Percentiles rank a stretch among this genome's conserved stretches.
Evolutionary conservation across 495 filamentous ascomycete genomes (phyloP).

Genomic region (Cudoniella acicularis): DNA sequence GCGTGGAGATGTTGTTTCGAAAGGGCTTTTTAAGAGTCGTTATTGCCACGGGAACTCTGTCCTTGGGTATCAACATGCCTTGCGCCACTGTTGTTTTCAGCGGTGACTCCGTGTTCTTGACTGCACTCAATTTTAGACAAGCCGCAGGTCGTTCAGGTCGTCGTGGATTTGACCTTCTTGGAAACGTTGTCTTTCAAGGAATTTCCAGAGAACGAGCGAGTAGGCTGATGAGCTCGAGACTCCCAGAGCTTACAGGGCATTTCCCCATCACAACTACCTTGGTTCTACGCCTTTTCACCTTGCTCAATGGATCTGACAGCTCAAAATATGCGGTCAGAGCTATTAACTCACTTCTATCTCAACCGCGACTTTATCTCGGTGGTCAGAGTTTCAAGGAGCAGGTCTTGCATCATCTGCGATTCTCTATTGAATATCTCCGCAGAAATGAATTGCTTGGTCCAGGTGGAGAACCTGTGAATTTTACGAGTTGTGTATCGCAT

Average conservation of each 20-base stretch:
- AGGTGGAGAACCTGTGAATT: slow-evolving; percentile 61
- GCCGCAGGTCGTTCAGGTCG: slow-evolving; percentile 73
- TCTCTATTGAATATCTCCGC: slow-evolving; percentile 76
- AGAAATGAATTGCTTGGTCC: slow-evolving; percentile 59
- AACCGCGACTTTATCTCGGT: slow-evolving; percentile 65
- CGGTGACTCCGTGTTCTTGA: slow-evolving; percentile 67
- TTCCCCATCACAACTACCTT: slow-evolving; percentile 74
- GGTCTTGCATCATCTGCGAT: slow-evolving; percentile 69
- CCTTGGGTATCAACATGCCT: slow-evolving; percentile 81
- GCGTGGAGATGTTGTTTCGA: slow-evolving; percentile 68
- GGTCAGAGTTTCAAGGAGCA: slow-evolving; percentile 56
- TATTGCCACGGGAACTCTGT: slow-evolving; percentile 72
- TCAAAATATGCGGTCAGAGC: slow-evolving; percentile 56
- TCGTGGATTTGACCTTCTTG: slow-evolving; percentile 74
- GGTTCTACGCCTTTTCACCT: slow-evolving; percentile 62
- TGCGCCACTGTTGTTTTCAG: slow-evolving; percentile 77
- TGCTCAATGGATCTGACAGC: slow-evolving; percentile 60
- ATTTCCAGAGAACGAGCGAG: slow-evolving; percentile 51
- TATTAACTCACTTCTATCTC: slow-evolving; percentile 62
- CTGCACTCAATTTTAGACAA: slow-evolving; percentile 72
- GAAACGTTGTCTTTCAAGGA: slow-evolving; percentile 74
- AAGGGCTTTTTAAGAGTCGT: slow-evolving; percentile 70
- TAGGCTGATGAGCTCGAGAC: slow-evolving; percentile 63
- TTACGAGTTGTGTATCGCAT: slow-evolving; percentile 62
- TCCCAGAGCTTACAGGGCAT: slow-evolving; percentile 72